phyloP scores from a whole-genome alignment of 139 green algal genomes.

The Tetraselmis striata region DNA sequence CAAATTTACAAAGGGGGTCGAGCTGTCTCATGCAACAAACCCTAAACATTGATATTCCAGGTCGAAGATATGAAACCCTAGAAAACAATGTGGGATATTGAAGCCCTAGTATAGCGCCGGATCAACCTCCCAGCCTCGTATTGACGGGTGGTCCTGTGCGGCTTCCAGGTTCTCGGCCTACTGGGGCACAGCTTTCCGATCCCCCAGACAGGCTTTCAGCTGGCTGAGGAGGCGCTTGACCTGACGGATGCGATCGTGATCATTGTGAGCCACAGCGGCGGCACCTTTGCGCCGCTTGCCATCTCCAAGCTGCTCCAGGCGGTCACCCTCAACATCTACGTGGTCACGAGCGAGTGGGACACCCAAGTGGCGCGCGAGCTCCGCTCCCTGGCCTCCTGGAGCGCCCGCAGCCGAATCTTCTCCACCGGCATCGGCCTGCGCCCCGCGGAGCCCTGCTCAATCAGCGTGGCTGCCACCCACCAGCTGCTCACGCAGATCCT shows the following conservation, averaged over 20 bases:
- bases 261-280: constrained; percentile 23
- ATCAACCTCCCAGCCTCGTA: too few relatives aligned
- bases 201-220: constrained; percentile 6
- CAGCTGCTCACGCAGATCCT: constrained; percentile 26
- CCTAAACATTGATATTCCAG: too few relatives aligned
- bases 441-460: constrained; percentile 20
- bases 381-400: constrained; percentile 3
- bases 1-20: too few relatives aligned
- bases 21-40: too few relatives aligned
- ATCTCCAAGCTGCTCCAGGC: constrained; percentile 15
- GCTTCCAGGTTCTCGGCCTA: constrained; percentile 20
- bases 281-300: constrained; percentile 22
- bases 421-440: constrained; percentile 20
- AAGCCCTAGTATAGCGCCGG: too few relatives aligned
- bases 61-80: too few relatives aligned
- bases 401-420: constrained; percentile 12
- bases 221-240: not conserved
- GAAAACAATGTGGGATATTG: too few relatives aligned
- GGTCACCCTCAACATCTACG: constrained; percentile 18
- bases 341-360: constrained; percentile 31
- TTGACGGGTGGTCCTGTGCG: constrained; percentile 13
- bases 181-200: constrained; percentile 20
- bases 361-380: constrained; percentile 24
- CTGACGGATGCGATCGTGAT: constrained; percentile 20
- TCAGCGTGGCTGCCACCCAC: constrained; percentile 20